Percentiles rank a stretch among this genome's conserved stretches.
phyloP scores from a whole-genome alignment of 164 flowering plant species.

The Piper longum region DNA sequence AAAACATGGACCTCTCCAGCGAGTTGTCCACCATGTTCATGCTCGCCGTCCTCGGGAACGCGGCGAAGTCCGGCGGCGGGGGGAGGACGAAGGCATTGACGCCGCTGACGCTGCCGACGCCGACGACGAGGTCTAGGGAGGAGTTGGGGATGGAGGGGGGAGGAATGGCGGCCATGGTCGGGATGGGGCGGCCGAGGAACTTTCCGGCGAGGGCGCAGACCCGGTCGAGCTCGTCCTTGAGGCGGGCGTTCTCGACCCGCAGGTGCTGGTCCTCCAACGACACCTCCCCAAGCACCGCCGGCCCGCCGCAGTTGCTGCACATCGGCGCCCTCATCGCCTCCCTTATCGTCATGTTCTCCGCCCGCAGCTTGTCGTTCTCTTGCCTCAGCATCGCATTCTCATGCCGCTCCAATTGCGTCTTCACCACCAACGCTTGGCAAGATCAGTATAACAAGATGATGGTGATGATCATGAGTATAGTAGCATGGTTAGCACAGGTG shows the following conservation, averaged over 20 bases:
- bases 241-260: slow-evolving; percentile 76
- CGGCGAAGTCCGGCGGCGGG: slow-evolving; percentile 39
- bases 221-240: slow-evolving; percentile 82
- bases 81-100: slow-evolving; percentile 19
- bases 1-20: slow-evolving; percentile 60
- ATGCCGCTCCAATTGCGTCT: slow-evolving; percentile 94
- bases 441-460: not conserved
- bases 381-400: slow-evolving; percentile 78
- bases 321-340: slow-evolving; percentile 89
- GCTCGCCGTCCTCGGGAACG: slow-evolving; percentile 18
- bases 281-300: slow-evolving; percentile 73
- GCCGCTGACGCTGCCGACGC: slow-evolving; percentile 46
- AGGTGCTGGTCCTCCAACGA: slow-evolving; percentile 90
- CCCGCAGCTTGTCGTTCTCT: slow-evolving; percentile 88
- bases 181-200: slow-evolving; percentile 70
- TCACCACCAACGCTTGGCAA: not conserved
- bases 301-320: slow-evolving; percentile 87
- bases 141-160: slow-evolving; percentile 41
- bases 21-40: slow-evolving; percentile 36
- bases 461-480: not conserved
- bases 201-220: slow-evolving; percentile 82
- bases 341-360: slow-evolving; percentile 76
- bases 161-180: slow-evolving; percentile 24
- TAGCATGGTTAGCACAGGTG: not conserved
- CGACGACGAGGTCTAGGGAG: slow-evolving; percentile 71